Base-by-base conservation (phyloP, 257 asterid genomes). In the Gentiana straminea region DNA sequence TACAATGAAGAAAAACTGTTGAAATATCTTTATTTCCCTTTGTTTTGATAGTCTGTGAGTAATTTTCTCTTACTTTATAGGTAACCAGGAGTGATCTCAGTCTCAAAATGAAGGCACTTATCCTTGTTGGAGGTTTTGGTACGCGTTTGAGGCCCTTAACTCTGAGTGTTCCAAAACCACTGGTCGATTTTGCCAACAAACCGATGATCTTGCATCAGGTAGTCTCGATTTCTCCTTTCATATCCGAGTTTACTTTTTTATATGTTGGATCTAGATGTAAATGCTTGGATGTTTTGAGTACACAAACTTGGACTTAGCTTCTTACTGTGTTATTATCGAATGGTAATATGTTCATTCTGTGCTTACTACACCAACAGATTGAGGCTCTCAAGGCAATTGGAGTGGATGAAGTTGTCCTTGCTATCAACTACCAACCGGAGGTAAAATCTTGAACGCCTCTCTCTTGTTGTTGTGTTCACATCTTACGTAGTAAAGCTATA, bases 191-290 rank as follows among this genome's bases (percentile, higher is more conserved):
- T 70, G 95, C 86, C 45, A 89, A 89, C 84, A 89, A 89, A 77
- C 97, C 97, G 70, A 86, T 89, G 97, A 86, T 89, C 64, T 71
- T 89, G 86, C 97, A 89, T 81, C 97, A 89, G 97, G 97, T 85
- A 73, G 7, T 39, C 44, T 39, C 8, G 44, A 39, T 39, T 4
- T 39, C 8, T 39, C 8, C 44, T 3, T 39, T 39, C 24, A 24
- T 24, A 24, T 24, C 24, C 24, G 24, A 24, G 5, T 32, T 4
- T 48, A 1, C 11, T 33, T 4, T 24, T 24, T 49, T n/a, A 46
- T 32, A 36, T 12, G 47, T 43, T 43, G 8, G 41, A 34, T 59
- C 24, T 24, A 24, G 24, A 24, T 24, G 24, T 24, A 24, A 24
- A 24, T 24, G 24, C 24, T 24, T 24, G 24, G 24, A 24, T 24